Conservation (phyloP, 495 filamentous ascomycete species). For the Clavariopsis aquatica region DNA sequence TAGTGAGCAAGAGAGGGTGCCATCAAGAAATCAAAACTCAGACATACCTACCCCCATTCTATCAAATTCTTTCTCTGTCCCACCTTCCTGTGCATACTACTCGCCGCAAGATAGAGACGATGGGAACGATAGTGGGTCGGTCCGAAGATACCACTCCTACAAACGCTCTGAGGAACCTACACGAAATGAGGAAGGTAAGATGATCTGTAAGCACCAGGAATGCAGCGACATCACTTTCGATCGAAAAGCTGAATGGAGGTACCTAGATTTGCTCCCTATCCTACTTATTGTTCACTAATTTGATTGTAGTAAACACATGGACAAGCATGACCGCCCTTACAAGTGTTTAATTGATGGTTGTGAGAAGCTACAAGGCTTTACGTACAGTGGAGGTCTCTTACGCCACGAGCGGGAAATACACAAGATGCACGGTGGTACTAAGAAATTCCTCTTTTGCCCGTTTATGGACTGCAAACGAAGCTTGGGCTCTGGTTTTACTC, state of each 20-base stretch:
- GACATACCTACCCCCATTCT: conserved; percentile 32
- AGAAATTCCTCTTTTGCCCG: conserved; percentile 76
- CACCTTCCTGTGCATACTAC: conserved; percentile 5
- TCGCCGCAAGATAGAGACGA: conserved; percentile 12
- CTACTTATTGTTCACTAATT: too few relatives aligned
- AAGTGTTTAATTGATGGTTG: conserved; percentile 74
- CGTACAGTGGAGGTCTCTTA: conserved; percentile 83
- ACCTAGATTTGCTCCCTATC: conserved; percentile 15
- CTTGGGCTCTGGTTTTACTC: conserved; percentile 74
- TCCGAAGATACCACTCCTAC: conserved; percentile 32
- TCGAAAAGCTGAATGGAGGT: conserved; percentile 92
- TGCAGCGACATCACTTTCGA: conserved; percentile 67
- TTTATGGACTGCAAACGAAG: conserved; percentile 76
- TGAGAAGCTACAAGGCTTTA: conserved; percentile 89
- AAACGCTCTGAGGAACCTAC: conserved; percentile 55
- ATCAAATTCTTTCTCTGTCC: conserved; percentile 14
- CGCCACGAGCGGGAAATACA: conserved; percentile 92
- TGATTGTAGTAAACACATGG: conserved; percentile 98
- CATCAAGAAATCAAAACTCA: conserved; percentile 17
- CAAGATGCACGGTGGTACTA: conserved; percentile 78
- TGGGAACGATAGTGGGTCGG: conserved; percentile 19
- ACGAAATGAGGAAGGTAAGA: conserved; percentile 67
- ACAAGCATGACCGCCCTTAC: conserved; percentile 92
- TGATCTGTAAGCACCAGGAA: conserved; percentile 61
- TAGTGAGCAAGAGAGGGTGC: conserved; percentile 27